A percentile compares a stretch with the other conserved stretches of the same genome.
phyloP scores from a whole-genome alignment of 768 basidiomycete genomes.

The Russula griseocarnosa region DNA sequence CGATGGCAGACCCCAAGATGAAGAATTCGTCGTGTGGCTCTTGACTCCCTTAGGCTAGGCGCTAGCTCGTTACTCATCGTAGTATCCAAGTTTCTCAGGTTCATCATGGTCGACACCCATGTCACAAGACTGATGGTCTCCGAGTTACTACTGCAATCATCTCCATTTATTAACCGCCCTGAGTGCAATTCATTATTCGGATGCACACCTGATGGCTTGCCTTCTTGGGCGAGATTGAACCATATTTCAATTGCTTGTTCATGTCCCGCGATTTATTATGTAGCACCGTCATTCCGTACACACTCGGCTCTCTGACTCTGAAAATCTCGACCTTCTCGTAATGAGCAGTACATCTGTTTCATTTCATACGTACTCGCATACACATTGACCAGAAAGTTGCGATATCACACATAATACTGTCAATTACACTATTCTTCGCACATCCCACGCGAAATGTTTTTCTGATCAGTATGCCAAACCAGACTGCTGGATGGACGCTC shows the following conservation, averaged over 20 bases:
- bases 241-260: constrained; percentile 13
- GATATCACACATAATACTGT: too few species aligned
- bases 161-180: neutral
- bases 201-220: neutral
- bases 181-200: constrained; percentile 4
- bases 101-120: neutral
- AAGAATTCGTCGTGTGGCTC: neutral
- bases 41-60: neutral
- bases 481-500: neutral
- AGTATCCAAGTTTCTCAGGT: constrained; percentile 4
- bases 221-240: constrained; percentile 4
- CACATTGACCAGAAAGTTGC: neutral
- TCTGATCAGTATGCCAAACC: neutral
- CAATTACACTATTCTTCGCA: neutral
- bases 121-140: constrained; percentile 14
- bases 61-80: constrained; percentile 1
- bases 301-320: neutral
- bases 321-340: constrained; percentile 4
- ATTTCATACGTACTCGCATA: neutral
- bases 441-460: neutral
- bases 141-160: neutral
- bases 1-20: neutral
- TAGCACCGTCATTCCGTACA: neutral
- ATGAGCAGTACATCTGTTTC: neutral
- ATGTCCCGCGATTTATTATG: constrained; percentile 10